phyloP scores from a whole-genome alignment of 768 basidiomycete species.

The Mycena metata region DNA sequence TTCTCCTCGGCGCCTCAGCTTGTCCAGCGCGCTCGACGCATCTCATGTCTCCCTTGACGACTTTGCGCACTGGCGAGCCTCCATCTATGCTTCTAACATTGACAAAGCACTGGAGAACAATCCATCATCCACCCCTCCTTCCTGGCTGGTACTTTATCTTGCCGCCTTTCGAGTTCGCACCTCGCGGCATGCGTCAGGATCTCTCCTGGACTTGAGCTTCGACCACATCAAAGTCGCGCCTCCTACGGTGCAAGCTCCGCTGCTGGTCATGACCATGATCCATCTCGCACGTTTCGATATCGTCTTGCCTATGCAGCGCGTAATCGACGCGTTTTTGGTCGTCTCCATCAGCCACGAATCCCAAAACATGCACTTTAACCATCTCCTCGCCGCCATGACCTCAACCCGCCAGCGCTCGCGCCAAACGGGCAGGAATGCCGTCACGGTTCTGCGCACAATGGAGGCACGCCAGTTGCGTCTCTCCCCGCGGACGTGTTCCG shows the following conservation, averaged over 20 bases:
- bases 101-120: slow-evolving; percentile 31
- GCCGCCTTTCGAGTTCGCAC: slow-evolving; percentile 62
- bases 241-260: slow-evolving; percentile 52
- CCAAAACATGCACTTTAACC: slow-evolving; percentile 60
- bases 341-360: slow-evolving; percentile 46
- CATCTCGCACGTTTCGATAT: slow-evolving; percentile 66
- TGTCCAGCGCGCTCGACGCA: slow-evolving; percentile 48
- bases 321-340: slow-evolving; percentile 58
- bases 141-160: slow-evolving; percentile 70
- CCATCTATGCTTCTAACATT: slow-evolving; percentile 52
- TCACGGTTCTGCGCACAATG: slow-evolving; percentile 63
- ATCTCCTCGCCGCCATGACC: slow-evolving; percentile 66
- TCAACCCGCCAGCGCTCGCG: slow-evolving; percentile 54
- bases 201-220: slow-evolving; percentile 59
- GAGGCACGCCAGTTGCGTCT: slow-evolving; percentile 58
- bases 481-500: slow-evolving; percentile 55
- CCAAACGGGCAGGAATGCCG: slow-evolving; percentile 54
- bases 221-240: slow-evolving; percentile 52
- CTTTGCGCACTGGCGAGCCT: slow-evolving; percentile 55
- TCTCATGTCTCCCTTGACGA: slow-evolving; percentile 52
- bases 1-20: slow-evolving; percentile 41
- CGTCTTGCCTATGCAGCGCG: slow-evolving; percentile 57
- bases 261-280: slow-evolving; percentile 62
- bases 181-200: slow-evolving; percentile 57
- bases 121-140: slow-evolving; percentile 48